Conservation (phyloP, 129 eudicot genomes). For the Flaveria robusta region DNA sequence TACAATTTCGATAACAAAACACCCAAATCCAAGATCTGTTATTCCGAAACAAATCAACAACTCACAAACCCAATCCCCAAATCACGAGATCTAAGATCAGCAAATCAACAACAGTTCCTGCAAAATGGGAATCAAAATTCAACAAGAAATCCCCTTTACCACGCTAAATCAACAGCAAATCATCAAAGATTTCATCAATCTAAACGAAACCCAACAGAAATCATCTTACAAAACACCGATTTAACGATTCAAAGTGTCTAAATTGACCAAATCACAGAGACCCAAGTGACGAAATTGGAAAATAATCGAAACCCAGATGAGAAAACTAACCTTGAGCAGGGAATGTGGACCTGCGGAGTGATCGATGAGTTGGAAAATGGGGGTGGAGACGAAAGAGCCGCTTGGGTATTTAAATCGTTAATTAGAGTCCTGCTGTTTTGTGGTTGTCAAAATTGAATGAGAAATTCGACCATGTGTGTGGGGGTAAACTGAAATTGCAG, state of each 20-base stretch:
- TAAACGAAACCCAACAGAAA: neutral
- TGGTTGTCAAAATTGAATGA: constrained; percentile 38
- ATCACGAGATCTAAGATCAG: constrained; percentile 26
- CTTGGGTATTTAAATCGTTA: constrained; percentile 22
- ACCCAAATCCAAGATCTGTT: constrained; percentile 19
- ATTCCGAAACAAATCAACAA: constrained; percentile 7
- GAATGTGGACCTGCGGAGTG: constrained; percentile 35
- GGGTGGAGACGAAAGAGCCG: constrained; percentile 23
- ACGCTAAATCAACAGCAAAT: constrained; percentile 5
- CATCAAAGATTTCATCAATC: neutral
- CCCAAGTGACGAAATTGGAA: constrained; percentile 13
- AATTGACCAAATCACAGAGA: neutral
- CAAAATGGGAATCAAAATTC: constrained; percentile 22
- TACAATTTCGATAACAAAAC: neutral
- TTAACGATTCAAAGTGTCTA: no score
- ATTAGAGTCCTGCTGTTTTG: constrained; percentile 23
- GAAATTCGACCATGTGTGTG: neutral
- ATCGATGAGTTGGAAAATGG: constrained; percentile 27
- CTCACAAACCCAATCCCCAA: constrained; percentile 3
- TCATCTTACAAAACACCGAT: no score
- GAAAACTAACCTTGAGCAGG: constrained; percentile 33
- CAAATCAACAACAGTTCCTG: constrained; percentile 34
- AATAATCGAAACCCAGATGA: constrained; percentile 16
- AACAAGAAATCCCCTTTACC: neutral
- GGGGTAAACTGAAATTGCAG: constrained; percentile 25